Base-by-base conservation (phyloP, 2,329 filamentous ascomycete species). In the Eurotiales sp. region DNA sequence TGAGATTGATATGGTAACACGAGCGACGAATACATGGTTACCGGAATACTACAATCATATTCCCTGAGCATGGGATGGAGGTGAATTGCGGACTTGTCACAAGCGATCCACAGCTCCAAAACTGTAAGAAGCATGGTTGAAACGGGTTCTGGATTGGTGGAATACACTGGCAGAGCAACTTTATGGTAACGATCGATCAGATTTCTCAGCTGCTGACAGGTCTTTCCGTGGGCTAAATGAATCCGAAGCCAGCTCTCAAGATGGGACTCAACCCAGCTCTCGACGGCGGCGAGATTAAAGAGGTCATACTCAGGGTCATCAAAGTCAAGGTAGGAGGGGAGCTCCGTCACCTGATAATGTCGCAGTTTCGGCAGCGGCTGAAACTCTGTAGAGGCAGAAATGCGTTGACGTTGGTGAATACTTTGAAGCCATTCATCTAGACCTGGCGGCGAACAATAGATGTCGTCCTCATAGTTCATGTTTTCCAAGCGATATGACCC, bases 71-170 rank as follows among this genome's bases (percentile, higher is more conserved):
- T 54, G 0, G 72, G 65, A 15, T 71, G 66, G 0, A 64, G 48
- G 1, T 51, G 12, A 1, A 70, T 65, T 0, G 75, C 75, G 1
- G 69, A 66, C 45, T 67, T 76, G 54, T 86, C 82, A 29, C 77
- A 74, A 0, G 77, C 78, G 6, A 80, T 60, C 83, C 82, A 86
- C 0, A 86, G 61, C 49, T 85, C 80, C 3, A 82, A 56, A 0
- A 79, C 58, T 0, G 76, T 80, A 0, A 86, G 69, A 2, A 82
- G 51, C 77, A 84, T 83, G 4, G 75, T 55, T 0, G 83, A 86
- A 0, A 69, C 58, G 0, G 64, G 65, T 53, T 79, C 73, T 0
- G 82, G 76, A 2, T 73, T 70, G 0, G 46, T 53, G 0, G 50
- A 3, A 40, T 82, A 83, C 0, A 44, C 22, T 29, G 25, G 25